These are phyloP conservation scores for Metschnikowia borealis DNA, from an alignment of 805 yeast species.

Conservation along the genomic window DNA sequence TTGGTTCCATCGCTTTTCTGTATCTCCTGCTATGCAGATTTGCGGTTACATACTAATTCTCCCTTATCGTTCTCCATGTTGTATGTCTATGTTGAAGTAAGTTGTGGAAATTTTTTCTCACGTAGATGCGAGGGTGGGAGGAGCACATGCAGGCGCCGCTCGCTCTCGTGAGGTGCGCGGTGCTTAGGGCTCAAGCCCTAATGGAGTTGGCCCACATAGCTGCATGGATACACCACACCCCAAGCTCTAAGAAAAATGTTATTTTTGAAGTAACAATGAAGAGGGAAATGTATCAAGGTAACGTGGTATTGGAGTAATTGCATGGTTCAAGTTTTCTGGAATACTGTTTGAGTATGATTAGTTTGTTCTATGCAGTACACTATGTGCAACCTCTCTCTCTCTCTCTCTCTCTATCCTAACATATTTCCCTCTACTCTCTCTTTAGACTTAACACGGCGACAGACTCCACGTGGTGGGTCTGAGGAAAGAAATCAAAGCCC, in stretches of 20 bases:
- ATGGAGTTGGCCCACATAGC: background rate
- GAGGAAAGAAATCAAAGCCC: constrained; percentile 97
- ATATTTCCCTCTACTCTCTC: background rate
- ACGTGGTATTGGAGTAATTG: too few relatives aligned
- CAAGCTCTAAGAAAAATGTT: too few relatives aligned
- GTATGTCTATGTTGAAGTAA: constrained; percentile 26
- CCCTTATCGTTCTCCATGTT: constrained; percentile 99
- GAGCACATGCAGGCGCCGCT: constrained; percentile 7
- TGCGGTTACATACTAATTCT: constrained; percentile 79
- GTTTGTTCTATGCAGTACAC: background rate
- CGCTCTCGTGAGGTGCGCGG: constrained; percentile 2
- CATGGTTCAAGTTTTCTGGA: too few relatives aligned
- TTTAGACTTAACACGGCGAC: constrained; percentile 59
- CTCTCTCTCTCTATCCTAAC: too few relatives aligned
- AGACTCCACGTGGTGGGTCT: constrained; percentile 88
- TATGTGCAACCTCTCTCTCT: too few relatives aligned
- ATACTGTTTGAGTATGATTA: too few relatives aligned
- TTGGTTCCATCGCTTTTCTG: too few relatives aligned
- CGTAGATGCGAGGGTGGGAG: constrained; percentile 8
- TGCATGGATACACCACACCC: too few relatives aligned
- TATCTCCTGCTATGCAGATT: background rate
- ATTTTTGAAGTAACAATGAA: too few relatives aligned
- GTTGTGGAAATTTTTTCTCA: constrained; percentile 16
- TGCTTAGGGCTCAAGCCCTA: constrained; percentile 16
- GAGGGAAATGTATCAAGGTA: too few relatives aligned